Base-by-base conservation (phyloP, 2,329 filamentous ascomycete species). In the Alternaria rosae region DNA sequence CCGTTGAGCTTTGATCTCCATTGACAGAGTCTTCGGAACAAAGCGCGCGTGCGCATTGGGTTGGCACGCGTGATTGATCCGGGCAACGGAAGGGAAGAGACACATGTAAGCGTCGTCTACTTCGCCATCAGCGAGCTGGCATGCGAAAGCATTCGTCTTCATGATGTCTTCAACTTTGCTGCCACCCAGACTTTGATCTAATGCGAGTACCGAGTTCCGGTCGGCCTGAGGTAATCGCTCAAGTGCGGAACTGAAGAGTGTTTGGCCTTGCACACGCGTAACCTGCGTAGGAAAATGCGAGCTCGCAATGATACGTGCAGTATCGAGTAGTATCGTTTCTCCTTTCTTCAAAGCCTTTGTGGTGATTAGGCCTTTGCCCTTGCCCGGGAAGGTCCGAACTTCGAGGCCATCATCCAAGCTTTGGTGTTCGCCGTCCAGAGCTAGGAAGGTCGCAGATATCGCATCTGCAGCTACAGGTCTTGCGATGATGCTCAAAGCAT, bases 71-170 rank as follows among this genome's bases (percentile, higher is more conserved):
- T 73, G 71, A 20, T 73, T 73, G 52, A 73, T 72, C 3, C 71
- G 60, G 42, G 69, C 61, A 2, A 73, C 67, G 12, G 58, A 59
- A 3, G 71, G 69, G 44, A 71, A 73, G 8, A 73, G 61, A 54
- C 71, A 72, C 53, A 73, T 65, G 51, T 73, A 73, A 5, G 61
- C 68, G 20, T 70, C 68, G 12, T 61, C 68, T 26, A 62, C 54
- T 7, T 56, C 57, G n/a, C 65, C 70, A 32, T 73, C 71, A 11
- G 65, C 38, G n/a, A 71, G 45, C 15, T 64, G 65, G 21, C 71
- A 73, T 4, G 67, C 66, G 54, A 73, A 73, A 2, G 70, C 59
- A 44, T 72, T 73, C 13, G 70, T 73, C 51, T 73, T 69, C 57
- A 73, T 59, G 17, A 71, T 61, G 38, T 68, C 62, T 42, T 71